Base-by-base conservation (phyloP, 495 filamentous ascomycete species). In the Aspergillus coremiiformis region DNA sequence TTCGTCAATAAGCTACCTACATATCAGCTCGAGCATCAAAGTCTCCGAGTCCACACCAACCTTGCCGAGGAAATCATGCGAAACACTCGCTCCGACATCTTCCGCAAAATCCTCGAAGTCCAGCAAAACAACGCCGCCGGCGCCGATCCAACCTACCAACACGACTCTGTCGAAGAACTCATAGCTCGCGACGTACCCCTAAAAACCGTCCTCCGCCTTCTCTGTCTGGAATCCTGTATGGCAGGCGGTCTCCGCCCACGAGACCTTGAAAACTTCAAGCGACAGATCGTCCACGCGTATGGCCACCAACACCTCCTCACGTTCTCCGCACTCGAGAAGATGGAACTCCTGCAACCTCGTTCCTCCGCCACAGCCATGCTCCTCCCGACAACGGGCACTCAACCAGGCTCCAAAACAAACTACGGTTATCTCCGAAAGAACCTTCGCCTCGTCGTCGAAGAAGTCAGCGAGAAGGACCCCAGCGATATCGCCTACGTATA, bases 401-500 rank as follows among this genome's bases (percentile, higher is more conserved):
- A 73, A 39, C 64, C 77, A 26, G 74, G 76, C 48, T 69, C 74
- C 10, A 92, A 89, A 66, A 98, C 93, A 3, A 95, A 95, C 63
- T 98, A 96, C 73, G 82, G 80, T 21, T 86, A 87, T 62, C 74
- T 96, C 11, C 85, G 94, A 27, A 90, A 89, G 64, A 80, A 82
- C 54, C 82, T 99, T 22, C 81, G 85, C 21, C 80, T 99, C 44
- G 92, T 96, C 55, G 85, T 96, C 47, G 92, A 97, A 65, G 94
- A 99, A 65, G 91, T 97, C 51, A 91, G 95, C 63, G 94, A 97
- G 66, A 84, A 91, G 41, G 89, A 95, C n/a, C 94, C 94, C 8
- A 84, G 91, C 58, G 94, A 99, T 54, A 87, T 97, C 54, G 88
- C 94, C 9, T 99, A 97, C 62, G 91, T 95, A 29, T 99, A 96